Percentiles rank a stretch among this genome's conserved stretches.
phyloP scores from a whole-genome alignment of 2,329 filamentous ascomycete species.

The Didymella pinodella region DNA sequence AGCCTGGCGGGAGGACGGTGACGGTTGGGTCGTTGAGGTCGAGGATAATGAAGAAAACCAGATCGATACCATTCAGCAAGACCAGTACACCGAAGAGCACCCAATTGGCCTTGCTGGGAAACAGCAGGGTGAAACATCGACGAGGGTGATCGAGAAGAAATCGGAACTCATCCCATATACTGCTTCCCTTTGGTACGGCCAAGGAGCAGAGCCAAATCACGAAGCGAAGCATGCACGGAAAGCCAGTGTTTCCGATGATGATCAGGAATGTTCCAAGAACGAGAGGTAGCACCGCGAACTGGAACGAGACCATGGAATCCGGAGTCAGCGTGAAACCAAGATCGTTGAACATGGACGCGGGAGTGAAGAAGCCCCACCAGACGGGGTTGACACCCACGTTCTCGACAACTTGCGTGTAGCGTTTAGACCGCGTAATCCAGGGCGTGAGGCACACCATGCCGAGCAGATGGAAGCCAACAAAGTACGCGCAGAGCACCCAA shows the following conservation, averaged over 20 bases:
- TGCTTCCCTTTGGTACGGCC: slow-evolving; percentile 69
- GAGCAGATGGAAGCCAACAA: slow-evolving; percentile 80
- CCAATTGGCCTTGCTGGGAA: slow-evolving; percentile 90
- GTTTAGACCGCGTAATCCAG: slow-evolving; percentile 74
- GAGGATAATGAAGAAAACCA: slow-evolving; percentile 90
- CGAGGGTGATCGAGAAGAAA: slow-evolving; percentile 95
- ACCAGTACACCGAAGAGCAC: slow-evolving; percentile 91
- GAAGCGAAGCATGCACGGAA: slow-evolving; percentile 92
- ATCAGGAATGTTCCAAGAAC: slow-evolving; percentile 85
- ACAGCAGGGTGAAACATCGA: slow-evolving; percentile 93
- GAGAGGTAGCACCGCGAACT: slow-evolving; percentile 76
- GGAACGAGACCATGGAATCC: slow-evolving; percentile 92
- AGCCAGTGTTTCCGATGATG: slow-evolving; percentile 93
- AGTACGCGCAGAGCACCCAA: slow-evolving; percentile 79
- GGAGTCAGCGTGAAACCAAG: slow-evolving; percentile 92
- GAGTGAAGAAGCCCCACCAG: slow-evolving; percentile 94
- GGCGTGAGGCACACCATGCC: slow-evolving; percentile 77
- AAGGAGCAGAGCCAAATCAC: slow-evolving; percentile 85
- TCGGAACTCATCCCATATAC: slow-evolving; percentile 85
- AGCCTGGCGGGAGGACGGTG: slow-evolving; percentile 71
- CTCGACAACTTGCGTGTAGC: slow-evolving; percentile 69
- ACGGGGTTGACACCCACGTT: slow-evolving; percentile 67
- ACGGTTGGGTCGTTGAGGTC: slow-evolving; percentile 81
- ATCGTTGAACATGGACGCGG: slow-evolving; percentile 91
- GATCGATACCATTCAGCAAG: slow-evolving; percentile 80